phyloP scores from a whole-genome alignment of 108 stramenopile genomes.

The Nannochloropsis gaditana region DNA sequence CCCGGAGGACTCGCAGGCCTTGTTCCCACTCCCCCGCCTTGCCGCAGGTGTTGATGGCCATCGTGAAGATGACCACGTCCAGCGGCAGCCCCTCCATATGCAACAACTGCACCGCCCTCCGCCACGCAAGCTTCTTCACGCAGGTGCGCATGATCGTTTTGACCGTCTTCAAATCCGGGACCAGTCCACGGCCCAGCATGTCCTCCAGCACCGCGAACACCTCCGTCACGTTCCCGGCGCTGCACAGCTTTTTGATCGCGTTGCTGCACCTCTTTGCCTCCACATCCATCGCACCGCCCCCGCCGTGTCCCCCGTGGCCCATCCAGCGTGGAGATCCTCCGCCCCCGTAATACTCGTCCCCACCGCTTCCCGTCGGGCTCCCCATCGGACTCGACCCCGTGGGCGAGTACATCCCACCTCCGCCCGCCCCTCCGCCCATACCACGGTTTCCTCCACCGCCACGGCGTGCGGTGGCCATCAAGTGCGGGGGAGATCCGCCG shows the following conservation, averaged over 20 bases:
- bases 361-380: neutral
- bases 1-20: constrained; percentile 25
- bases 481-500: neutral
- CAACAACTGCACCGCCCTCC: neutral
- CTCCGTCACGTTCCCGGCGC: constrained; percentile 9
- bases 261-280: neutral
- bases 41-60: constrained; percentile 23
- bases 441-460: neutral
- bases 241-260: constrained; percentile 6
- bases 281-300: neutral
- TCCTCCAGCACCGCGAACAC: constrained; percentile 14
- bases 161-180: neutral
- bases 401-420: neutral
- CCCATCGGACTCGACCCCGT: neutral
- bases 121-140: constrained; percentile 13
- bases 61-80: constrained; percentile 14
- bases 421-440: neutral
- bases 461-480: neutral
- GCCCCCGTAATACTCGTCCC: neutral
- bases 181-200: constrained; percentile 3
- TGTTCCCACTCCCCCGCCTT: constrained; percentile 41
- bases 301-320: neutral
- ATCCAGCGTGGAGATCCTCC: constrained; percentile 10
- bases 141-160: constrained; percentile 1
- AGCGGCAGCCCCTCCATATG: neutral